These are phyloP conservation scores for Panicum miliaceum DNA, from an alignment of 176 grass and related monocot genomes.

Conservation along the genomic window DNA sequence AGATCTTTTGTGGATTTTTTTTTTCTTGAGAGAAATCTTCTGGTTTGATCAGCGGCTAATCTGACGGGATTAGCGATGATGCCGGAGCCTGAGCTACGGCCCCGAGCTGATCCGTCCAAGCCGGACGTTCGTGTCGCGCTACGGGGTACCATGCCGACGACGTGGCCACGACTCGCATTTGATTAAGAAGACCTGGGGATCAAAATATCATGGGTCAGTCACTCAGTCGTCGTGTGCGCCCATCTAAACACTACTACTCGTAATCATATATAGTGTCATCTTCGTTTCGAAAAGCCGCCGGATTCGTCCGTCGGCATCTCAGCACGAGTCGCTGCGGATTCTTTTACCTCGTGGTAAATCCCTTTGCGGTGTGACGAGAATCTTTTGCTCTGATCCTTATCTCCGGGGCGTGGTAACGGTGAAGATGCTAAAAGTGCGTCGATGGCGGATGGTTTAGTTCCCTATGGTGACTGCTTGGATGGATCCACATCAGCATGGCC, in stretches of 20 bases:
- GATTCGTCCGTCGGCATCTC: conserved; percentile 4
- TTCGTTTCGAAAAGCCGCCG: not conserved
- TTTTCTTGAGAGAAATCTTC: not conserved
- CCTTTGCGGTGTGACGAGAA: not conserved
- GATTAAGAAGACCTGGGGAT: not conserved
- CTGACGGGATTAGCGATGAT: not conserved
- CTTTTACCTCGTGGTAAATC: not conserved
- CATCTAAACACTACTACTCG: not conserved
- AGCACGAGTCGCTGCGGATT: not conserved
- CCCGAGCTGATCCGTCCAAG: not conserved
- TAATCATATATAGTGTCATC: not conserved
- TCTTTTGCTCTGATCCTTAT: not conserved
- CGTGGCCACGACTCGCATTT: not conserved
- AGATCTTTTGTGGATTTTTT: not conserved
- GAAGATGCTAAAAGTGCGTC: not conserved
- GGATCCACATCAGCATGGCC: conserved; percentile 57
- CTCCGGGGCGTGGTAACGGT: not conserved
- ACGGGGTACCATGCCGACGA: not conserved
- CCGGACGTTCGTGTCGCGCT: conserved; percentile 1
- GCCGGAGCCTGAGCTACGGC: not conserved
- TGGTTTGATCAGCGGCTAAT: not conserved
- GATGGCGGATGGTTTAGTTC: not conserved
- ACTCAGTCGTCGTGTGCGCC: not conserved
- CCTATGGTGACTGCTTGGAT: not conserved
- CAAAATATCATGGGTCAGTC: not conserved